phyloP scores from a whole-genome alignment of 768 basidiomycete species.

The Suillus hirtellus region DNA sequence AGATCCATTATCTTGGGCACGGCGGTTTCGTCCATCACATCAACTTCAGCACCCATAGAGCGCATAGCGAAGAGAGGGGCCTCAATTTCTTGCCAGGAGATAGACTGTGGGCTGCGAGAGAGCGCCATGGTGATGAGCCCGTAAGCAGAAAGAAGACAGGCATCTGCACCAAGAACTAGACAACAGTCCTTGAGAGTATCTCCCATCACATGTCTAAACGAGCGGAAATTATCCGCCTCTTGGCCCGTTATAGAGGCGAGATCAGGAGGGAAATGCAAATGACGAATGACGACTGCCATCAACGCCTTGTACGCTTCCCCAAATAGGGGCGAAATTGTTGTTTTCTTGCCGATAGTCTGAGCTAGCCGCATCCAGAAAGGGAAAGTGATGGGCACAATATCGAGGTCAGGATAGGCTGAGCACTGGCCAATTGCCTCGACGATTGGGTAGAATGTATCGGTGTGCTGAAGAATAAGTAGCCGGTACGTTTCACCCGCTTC shows the following conservation, averaged over 20 bases:
- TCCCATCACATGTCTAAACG: constrained; percentile 97
- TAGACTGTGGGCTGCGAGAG: constrained; percentile 51
- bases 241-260: constrained; percentile 63
- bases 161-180: constrained; percentile 84
- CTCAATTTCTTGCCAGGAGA: constrained; percentile 95
- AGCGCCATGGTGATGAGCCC: constrained; percentile 78
- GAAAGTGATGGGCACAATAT: constrained; percentile 97
- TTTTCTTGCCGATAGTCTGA: constrained; percentile 80
- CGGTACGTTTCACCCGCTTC: constrained; percentile 98
- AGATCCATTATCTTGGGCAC: constrained; percentile 98
- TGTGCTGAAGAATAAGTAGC: constrained; percentile 81
- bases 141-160: constrained; percentile 79
- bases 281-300: constrained; percentile 82
- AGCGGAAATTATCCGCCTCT: constrained; percentile 91
- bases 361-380: constrained; percentile 98
- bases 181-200: constrained; percentile 99
- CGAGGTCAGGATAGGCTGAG: constrained; percentile 89
- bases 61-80: constrained; percentile 97
- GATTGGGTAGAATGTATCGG: constrained; percentile 91
- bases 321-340: constrained; percentile 73
- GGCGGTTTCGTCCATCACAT: constrained; percentile 74
- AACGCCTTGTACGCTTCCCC: constrained; percentile 81
- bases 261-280: constrained; percentile 90
- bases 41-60: constrained; percentile 95
- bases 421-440: constrained; percentile 94